These are phyloP conservation scores for Haplosporangium gracile DNA, from an alignment of 192 early-diverging fungal genomes.

Conservation along the genomic window DNA sequence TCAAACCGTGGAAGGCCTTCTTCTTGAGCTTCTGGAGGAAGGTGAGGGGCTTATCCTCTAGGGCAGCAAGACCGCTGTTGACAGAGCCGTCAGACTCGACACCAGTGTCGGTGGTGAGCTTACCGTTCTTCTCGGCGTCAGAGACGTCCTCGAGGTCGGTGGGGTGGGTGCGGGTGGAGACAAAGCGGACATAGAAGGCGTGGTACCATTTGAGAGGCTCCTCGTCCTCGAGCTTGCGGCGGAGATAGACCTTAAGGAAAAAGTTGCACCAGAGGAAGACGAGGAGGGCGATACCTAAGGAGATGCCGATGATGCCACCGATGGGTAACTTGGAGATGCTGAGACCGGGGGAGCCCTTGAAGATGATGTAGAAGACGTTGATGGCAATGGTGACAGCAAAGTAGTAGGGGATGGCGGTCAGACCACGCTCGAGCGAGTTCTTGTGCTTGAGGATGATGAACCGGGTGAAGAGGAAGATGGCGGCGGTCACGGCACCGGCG, in stretches of 20 bases:
- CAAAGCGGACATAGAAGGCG: constrained; percentile 68
- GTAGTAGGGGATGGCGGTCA: constrained; percentile 79
- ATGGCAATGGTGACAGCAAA: constrained; percentile 77
- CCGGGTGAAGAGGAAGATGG: constrained; percentile 76
- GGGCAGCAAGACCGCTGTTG: constrained; percentile 14
- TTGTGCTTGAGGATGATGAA: constrained; percentile 73
- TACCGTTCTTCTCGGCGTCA: background rate
- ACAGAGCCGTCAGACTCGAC: constrained; percentile 13
- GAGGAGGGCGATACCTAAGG: constrained; percentile 69
- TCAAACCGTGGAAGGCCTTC: constrained; percentile 17
- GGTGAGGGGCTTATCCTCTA: constrained; percentile 4
- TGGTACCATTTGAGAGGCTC: constrained; percentile 79
- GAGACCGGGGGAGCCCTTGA: constrained; percentile 75
- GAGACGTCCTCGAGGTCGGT: constrained; percentile 25
- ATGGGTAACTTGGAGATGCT: constrained; percentile 56
- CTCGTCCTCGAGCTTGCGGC: constrained; percentile 73
- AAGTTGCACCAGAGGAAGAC: constrained; percentile 70
- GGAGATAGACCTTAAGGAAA: constrained; percentile 77
- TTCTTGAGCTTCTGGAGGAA: constrained; percentile 23
- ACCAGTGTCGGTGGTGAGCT: background rate
- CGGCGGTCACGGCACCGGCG: constrained; percentile 73
- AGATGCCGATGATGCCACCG: constrained; percentile 71
- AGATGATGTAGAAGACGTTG: constrained; percentile 78
- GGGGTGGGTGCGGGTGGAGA: constrained; percentile 38
- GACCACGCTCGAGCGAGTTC: constrained; percentile 72